These are phyloP conservation scores for Flueggea neowawraea DNA, from an alignment of 441 rosid genomes.

Conservation along the genomic window DNA sequence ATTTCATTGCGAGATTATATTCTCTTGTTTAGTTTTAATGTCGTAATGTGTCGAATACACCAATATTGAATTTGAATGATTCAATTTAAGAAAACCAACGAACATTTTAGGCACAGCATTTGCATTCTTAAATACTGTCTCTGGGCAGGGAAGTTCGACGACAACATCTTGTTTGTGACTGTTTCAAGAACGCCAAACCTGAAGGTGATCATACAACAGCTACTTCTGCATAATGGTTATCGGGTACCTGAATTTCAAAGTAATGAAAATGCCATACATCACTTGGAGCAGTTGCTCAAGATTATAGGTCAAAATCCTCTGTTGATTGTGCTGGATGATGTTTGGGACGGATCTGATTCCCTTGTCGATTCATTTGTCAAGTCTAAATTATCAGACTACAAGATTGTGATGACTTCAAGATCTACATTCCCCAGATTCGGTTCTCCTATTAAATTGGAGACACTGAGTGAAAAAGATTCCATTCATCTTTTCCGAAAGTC, in stretches of 20 bases:
- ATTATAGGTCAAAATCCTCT: conserved; percentile 14
- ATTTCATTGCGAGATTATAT: too few species aligned
- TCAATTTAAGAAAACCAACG: too few species aligned
- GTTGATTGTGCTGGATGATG: conserved; percentile 66
- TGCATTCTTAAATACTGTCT: not conserved
- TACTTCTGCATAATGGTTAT: conserved; percentile 33
- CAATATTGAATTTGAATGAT: too few species aligned
- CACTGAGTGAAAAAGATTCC: conserved; percentile 30
- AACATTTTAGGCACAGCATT: too few species aligned
- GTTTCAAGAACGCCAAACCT: conserved; percentile 47
- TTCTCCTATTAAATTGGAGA: conserved; percentile 19
- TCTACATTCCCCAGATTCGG: conserved; percentile 30
- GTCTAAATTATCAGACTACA: conserved; percentile 24
- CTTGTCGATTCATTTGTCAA: conserved; percentile 24
- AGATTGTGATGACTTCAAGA: conserved; percentile 61
- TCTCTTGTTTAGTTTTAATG: too few species aligned
- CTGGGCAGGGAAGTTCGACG: conserved; percentile 46
- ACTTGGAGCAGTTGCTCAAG: conserved; percentile 34
- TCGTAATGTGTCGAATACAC: too few species aligned
- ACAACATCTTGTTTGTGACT: conserved; percentile 51
- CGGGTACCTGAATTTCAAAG: conserved; percentile 21
- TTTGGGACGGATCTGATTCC: conserved; percentile 39
- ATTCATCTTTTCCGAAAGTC: conserved; percentile 30
- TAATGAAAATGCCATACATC: conserved; percentile 35
- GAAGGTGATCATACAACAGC: conserved; percentile 24